Base-by-base conservation (phyloP, 2,329 filamentous ascomycete genomes). In the Gyromitra esculenta region DNA sequence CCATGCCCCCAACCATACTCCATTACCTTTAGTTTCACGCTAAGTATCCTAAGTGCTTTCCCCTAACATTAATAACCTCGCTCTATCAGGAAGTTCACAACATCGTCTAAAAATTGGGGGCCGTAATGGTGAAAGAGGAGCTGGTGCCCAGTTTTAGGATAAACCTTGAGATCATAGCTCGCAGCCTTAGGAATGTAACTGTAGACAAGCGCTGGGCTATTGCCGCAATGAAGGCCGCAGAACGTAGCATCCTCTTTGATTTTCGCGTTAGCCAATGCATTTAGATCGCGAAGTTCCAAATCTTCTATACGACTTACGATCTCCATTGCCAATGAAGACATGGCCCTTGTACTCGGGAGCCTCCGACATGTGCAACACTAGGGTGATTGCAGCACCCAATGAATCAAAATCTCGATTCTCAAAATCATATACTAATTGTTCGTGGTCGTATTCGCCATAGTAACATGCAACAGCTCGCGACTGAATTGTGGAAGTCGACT, bases 71-170 rank as follows among this genome's bases (percentile, higher is more conserved):
- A 71, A 63, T 62, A 64, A 31, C 68, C 57, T 39, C 56, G 18
- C 18, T 18, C 18, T 31, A 8, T 15, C 35, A 71, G 15, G 43
- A 56, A 35, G n/a, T 31, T n/a, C 13, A 64, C 25, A 39, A 54
- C 45, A 64, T 63, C 68, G 18, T 35, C 4, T 57, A 71, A 50
- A 57, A 63, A 52, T 15, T 63, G 57, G 43, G 67, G 43, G 2
- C 57, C 43, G 9, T 56, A 60, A 52, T 63, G 57, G 25, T 71
- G 57, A 52, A 71, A 71, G 15, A 71, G n/a, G 5, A 71, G 45
- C 18, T 71, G 57, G 35, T 64, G 45, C 4, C 45, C 57, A 18
- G 43, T 62, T 15, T 39, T 71, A 5, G 45, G 45, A 63, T 52
- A 64, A 18, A 63, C 15, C 11, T 63, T 64, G 56, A 63, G 45